These are phyloP conservation scores for Dothiorella sarmentorum DNA, from an alignment of 2,329 filamentous ascomycete species.

Conservation along the genomic window DNA sequence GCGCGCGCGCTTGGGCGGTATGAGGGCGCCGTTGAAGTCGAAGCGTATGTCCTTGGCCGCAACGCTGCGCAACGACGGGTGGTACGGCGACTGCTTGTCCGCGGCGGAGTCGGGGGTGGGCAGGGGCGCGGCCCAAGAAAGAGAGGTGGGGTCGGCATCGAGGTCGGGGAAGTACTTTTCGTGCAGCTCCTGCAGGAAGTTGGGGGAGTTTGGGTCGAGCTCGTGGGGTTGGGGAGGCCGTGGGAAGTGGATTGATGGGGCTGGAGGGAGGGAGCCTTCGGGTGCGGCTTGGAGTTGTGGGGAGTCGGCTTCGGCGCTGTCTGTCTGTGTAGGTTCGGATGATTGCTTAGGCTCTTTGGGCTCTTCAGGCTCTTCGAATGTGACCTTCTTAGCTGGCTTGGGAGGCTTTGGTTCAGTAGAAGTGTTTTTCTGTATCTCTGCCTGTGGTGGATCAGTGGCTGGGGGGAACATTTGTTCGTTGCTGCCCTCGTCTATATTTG, in stretches of 20 bases:
- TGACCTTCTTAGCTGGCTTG: constrained; percentile 32
- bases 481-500: constrained; percentile 67
- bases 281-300: background rate
- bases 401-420: constrained; percentile 15
- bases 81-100: constrained; percentile 73
- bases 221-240: constrained; percentile 56
- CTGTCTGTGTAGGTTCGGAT: constrained; percentile 1
- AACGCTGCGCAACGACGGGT: constrained; percentile 70
- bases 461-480: constrained; percentile 32
- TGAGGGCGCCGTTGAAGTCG: constrained; percentile 75
- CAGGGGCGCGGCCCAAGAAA: constrained; percentile 84
- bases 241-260: constrained; percentile 58
- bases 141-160: constrained; percentile 75
- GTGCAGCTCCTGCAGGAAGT: constrained; percentile 82
- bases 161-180: constrained; percentile 90
- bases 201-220: constrained; percentile 76
- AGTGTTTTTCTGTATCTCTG: background rate
- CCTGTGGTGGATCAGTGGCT: constrained; percentile 22
- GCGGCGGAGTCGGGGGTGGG: constrained; percentile 59
- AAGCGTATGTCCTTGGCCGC: constrained; percentile 78
- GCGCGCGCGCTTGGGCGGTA: constrained; percentile 72
- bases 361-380: constrained; percentile 26
- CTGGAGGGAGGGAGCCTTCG: background rate
- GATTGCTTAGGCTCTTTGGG: background rate
- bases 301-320: background rate